phyloP scores from a whole-genome alignment of 306 rosid genomes.

The Carpinus viminea region DNA sequence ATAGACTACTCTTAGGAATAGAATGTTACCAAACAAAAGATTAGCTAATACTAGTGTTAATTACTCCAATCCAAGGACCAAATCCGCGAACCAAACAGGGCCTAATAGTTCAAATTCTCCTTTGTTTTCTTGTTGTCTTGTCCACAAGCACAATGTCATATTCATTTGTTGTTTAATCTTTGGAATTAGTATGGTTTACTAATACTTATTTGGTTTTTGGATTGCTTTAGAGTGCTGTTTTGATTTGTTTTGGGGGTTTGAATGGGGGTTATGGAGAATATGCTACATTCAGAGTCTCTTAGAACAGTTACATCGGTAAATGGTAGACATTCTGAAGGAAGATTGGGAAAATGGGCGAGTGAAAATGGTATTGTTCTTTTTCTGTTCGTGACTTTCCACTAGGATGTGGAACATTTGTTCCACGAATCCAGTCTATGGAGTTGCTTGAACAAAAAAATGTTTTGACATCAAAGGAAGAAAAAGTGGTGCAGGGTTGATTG shows the following conservation, averaged over 20 bases:
- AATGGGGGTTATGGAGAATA: slow-evolving; percentile 40
- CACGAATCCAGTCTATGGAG: slow-evolving; percentile 17
- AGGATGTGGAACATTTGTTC: slow-evolving; percentile 64
- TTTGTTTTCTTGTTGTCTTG: background rate
- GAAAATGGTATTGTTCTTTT: slow-evolving; percentile 49
- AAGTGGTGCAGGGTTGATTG: background rate
- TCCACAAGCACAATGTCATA: background rate
- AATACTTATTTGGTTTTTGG: background rate
- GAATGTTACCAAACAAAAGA: too few relatives aligned
- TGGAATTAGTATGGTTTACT: background rate
- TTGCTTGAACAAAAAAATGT: slow-evolving; percentile 12
- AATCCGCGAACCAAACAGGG: too few relatives aligned
- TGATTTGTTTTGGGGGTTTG: slow-evolving; percentile 18
- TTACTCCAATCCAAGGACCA: too few relatives aligned
- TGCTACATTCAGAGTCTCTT: slow-evolving; percentile 31
- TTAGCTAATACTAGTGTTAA: too few relatives aligned
- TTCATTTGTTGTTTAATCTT: background rate
- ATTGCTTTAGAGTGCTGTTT: slow-evolving; percentile 4
- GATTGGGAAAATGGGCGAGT: slow-evolving; percentile 31
- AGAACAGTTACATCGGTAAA: slow-evolving; percentile 32
- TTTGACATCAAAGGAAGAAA: slow-evolving; percentile 24
- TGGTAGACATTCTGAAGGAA: slow-evolving; percentile 43
- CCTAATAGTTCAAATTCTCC: background rate
- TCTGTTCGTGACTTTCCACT: slow-evolving; percentile 77
- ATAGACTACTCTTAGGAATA: too few relatives aligned